Percentiles rank a stretch among this genome's conserved stretches.
Conservation (phyloP, 2,329 filamentous ascomycete species). For the Ceratocystis alfenasii region DNA sequence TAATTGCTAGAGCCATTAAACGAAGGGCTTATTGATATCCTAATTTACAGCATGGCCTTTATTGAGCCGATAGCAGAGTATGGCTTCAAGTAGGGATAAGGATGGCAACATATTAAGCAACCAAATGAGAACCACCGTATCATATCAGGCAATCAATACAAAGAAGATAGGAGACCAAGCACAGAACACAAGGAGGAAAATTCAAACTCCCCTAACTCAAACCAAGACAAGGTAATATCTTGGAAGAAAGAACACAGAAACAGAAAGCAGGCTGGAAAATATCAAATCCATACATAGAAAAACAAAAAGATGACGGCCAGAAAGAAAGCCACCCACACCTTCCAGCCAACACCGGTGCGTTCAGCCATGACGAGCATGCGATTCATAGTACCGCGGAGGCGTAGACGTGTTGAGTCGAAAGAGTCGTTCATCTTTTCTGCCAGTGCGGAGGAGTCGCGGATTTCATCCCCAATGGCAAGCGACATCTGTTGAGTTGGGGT, state of each 20-base stretch:
- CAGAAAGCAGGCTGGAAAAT: background rate
- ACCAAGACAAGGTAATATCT: background rate
- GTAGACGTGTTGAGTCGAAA: constrained; percentile 73
- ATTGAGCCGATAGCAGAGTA: background rate
- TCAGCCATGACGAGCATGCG: constrained; percentile 94
- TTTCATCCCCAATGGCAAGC: constrained; percentile 86
- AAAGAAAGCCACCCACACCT: constrained; percentile 85
- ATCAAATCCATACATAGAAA: constrained; percentile 75
- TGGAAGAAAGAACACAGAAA: background rate
- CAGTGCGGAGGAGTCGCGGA: constrained; percentile 74
- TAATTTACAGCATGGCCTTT: background rate
- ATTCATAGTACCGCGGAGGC: constrained; percentile 86
- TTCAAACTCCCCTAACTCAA: background rate
- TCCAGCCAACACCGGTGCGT: constrained; percentile 89
- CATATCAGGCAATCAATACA: background rate
- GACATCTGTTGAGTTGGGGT: constrained; percentile 52
- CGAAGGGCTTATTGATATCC: background rate
- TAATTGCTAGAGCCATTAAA: background rate
- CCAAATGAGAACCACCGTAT: constrained; percentile 3
- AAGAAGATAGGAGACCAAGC: background rate
- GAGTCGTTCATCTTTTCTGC: constrained; percentile 93
- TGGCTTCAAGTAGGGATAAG: background rate
- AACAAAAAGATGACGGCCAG: constrained; percentile 71
- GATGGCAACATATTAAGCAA: background rate
- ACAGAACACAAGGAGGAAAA: background rate